Evolutionary conservation across 257 asterid genomes (phyloP).

Genomic region (Solanum gandarillasii): DNA sequence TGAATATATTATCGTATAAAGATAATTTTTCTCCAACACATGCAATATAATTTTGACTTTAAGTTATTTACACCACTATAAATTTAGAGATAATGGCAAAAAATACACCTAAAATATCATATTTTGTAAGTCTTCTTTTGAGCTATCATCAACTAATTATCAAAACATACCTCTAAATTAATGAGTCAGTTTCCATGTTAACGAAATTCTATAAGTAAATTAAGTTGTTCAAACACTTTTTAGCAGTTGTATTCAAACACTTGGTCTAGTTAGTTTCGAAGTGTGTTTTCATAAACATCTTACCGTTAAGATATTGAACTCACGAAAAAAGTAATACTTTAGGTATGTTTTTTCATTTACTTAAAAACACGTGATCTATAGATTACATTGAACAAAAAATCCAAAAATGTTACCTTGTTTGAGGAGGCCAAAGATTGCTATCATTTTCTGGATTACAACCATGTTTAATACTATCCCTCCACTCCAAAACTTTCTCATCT

Average conservation of each 20-base stretch:
- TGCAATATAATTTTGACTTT: not conserved
- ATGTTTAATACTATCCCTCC: slow-evolving; percentile 45
- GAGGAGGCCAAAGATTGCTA: not conserved
- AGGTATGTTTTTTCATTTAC: not conserved
- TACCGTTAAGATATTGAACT: no score
- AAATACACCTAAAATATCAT: no score
- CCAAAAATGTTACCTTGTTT: not conserved
- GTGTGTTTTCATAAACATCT: not conserved
- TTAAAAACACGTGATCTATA: not conserved
- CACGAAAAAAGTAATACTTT: no score
- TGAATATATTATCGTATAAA: no score
- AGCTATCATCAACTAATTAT: no score
- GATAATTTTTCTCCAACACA: not conserved
- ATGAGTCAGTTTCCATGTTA: not conserved
- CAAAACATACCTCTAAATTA: not conserved
- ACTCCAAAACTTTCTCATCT: slow-evolving; percentile 35
- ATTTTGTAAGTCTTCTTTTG: accelerated
- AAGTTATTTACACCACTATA: not conserved
- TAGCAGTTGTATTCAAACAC: not conserved
- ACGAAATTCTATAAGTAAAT: no score
- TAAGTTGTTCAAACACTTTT: not conserved
- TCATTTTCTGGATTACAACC: slow-evolving; percentile 6
- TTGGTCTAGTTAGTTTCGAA: accelerated
- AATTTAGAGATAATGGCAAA: not conserved
- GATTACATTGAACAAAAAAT: not conserved